These are phyloP conservation scores for Microthyrium microscopicum DNA, from an alignment of 2,329 filamentous ascomycete species.

Conservation along the genomic window DNA sequence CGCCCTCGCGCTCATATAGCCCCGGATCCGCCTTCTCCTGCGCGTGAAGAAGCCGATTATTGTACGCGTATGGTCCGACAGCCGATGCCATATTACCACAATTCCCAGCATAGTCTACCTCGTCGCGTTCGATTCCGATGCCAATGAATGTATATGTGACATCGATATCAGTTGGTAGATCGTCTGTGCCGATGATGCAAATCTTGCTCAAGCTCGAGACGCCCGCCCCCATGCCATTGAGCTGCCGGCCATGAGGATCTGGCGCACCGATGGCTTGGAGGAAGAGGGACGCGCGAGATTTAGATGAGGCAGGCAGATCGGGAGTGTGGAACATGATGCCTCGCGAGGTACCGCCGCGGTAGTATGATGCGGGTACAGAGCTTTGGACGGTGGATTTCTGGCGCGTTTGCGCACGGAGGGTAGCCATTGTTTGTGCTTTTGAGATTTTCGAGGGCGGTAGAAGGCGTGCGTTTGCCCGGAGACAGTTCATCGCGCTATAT, in stretches of 20 bases:
- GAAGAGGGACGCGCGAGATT: slow-evolving; percentile 38
- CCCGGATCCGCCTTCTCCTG: slow-evolving; percentile 12
- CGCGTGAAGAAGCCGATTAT: slow-evolving; percentile 33
- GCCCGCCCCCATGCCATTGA: slow-evolving; percentile 55
- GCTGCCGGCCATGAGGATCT: slow-evolving; percentile 50
- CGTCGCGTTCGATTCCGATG: slow-evolving; percentile 43
- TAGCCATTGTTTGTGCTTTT: background rate
- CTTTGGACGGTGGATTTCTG: slow-evolving; percentile 8
- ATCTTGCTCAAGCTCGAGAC: slow-evolving; percentile 55
- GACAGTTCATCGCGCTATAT: background rate
- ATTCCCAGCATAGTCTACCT: slow-evolving; percentile 51
- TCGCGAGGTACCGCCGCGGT: slow-evolving; percentile 53
- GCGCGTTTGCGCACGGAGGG: background rate
- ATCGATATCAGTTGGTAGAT: slow-evolving; percentile 28
- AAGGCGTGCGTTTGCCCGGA: background rate
- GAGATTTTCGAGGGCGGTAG: background rate
- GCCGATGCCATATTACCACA: slow-evolving; percentile 60
- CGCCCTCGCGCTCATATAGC: slow-evolving; percentile 13
- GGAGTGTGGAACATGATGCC: slow-evolving; percentile 41
- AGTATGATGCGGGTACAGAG: slow-evolving; percentile 36
- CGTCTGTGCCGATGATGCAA: slow-evolving; percentile 40
- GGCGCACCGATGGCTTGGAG: slow-evolving; percentile 45
- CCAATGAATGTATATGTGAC: slow-evolving; percentile 59
- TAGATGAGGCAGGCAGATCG: slow-evolving; percentile 32
- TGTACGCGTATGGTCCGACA: slow-evolving; percentile 48